phyloP scores from a whole-genome alignment of 805 yeast genomes.

The Candida cerambycidarum region DNA sequence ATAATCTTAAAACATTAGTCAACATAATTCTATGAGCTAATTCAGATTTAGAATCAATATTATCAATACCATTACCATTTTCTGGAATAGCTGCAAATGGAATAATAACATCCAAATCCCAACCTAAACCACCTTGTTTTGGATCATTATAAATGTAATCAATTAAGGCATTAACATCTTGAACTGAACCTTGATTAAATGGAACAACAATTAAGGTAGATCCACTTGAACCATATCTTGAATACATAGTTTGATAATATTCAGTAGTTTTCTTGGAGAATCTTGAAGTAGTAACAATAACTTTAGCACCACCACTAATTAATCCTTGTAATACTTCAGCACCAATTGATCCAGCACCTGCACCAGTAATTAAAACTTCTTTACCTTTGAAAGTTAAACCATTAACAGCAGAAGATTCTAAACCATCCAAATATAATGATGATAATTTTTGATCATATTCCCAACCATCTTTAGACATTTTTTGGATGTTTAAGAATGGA shows the following conservation, averaged over 20 bases:
- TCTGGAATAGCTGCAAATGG: constrained; percentile 99
- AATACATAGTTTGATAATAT: constrained; percentile 90
- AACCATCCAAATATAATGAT: constrained; percentile 77
- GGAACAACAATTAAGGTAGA: constrained; percentile 95
- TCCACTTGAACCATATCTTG: constrained; percentile 90
- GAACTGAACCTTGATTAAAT: constrained; percentile 96
- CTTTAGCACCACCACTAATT: constrained; percentile 97
- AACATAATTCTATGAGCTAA: constrained; percentile 98
- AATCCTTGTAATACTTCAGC: constrained; percentile 95
- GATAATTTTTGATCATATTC: constrained; percentile 78
- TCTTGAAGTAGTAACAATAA: constrained; percentile 92
- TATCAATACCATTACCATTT: constrained; percentile 93
- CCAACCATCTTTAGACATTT: constrained; percentile 78
- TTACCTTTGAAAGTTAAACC: constrained; percentile 90
- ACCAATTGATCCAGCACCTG: constrained; percentile 98
- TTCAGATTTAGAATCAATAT: constrained; percentile 92
- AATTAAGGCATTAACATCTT: constrained; percentile 85
- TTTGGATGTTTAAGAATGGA: constrained; percentile 92
- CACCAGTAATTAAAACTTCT: constrained; percentile 92
- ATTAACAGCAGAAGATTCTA: constrained; percentile 91
- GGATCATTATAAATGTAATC: constrained; percentile 80
- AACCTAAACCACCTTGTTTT: constrained; percentile 88
- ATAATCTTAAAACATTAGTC: constrained; percentile 87
- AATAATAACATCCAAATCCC: constrained; percentile 95
- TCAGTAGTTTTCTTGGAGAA: constrained; percentile 93